A percentile compares a stretch with the other conserved stretches of the same genome.
Evolutionary conservation across 2,329 filamentous ascomycete species (phyloP).

Genomic region (Colletotrichum horii): DNA sequence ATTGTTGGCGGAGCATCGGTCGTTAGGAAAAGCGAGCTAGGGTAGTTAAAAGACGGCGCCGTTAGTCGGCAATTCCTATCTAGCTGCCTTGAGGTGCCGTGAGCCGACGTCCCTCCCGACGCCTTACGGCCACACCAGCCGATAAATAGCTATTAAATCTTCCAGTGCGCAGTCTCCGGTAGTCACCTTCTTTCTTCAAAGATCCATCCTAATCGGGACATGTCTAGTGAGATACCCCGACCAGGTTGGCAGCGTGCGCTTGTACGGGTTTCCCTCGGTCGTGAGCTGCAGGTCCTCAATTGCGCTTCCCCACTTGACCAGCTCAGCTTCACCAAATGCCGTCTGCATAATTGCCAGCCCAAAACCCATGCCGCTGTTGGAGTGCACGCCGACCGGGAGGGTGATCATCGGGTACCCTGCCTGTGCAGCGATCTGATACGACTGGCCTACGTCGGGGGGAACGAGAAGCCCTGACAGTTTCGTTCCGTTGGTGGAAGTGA

Average conservation of each 20-base stretch:
- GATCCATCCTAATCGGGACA: conserved; percentile 36
- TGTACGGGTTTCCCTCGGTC: conserved; percentile 43
- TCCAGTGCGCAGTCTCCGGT: background rate
- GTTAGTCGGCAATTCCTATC: background rate
- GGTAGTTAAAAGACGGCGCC: background rate
- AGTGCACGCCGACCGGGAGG: conserved; percentile 65
- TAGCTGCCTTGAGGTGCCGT: background rate
- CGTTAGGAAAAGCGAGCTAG: background rate
- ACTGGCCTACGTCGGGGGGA: conserved; percentile 71
- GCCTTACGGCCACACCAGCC: accelerated
- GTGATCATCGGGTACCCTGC: conserved; percentile 78
- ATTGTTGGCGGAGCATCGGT: background rate
- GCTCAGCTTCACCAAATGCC: conserved; percentile 61
- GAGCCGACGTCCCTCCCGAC: background rate
- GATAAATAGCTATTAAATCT: background rate
- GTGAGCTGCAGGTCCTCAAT: conserved; percentile 63
- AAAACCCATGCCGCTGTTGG: conserved; percentile 62
- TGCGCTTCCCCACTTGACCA: conserved; percentile 67
- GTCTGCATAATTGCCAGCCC: conserved; percentile 64
- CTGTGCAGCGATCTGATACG: conserved; percentile 74
- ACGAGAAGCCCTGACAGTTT: conserved; percentile 69
- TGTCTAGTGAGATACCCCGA: conserved; percentile 53
- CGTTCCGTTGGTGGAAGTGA: conserved; percentile 47
- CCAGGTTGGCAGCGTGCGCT: conserved; percentile 58
- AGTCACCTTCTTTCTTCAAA: background rate